Evolutionary conservation across 2,329 filamentous ascomycete genomes (phyloP).

Genomic region (Microcera coccophila): DNA sequence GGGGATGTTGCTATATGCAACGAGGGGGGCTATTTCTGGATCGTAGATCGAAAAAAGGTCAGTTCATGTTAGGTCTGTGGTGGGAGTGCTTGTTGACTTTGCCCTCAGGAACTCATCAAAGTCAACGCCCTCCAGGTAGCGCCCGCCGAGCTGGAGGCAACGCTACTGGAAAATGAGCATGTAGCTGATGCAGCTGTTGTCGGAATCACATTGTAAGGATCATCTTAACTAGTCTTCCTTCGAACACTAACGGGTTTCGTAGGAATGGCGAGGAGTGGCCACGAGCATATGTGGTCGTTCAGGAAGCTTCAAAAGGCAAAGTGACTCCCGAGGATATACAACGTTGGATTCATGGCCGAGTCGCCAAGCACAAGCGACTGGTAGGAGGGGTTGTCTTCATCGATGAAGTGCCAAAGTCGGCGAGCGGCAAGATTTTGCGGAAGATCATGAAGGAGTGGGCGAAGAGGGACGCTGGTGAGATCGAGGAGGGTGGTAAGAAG

Average conservation of each 20-base stretch:
- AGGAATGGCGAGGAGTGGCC: constrained; percentile 48
- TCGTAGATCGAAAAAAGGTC: constrained; percentile 47
- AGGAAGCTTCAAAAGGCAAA: constrained; percentile 41
- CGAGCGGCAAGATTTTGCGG: constrained; percentile 56
- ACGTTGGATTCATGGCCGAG: constrained; percentile 41
- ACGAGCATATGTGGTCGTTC: constrained; percentile 49
- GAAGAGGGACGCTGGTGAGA: constrained; percentile 44
- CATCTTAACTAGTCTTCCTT: too few species aligned
- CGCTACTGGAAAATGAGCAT: constrained; percentile 48
- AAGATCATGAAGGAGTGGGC: constrained; percentile 56
- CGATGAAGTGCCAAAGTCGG: constrained; percentile 53
- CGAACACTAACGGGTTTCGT: constrained; percentile 2
- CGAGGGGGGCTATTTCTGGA: constrained; percentile 44
- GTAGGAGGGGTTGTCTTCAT: constrained; percentile 52
- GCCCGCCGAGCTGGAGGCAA: constrained; percentile 54
- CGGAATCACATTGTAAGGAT: constrained; percentile 47
- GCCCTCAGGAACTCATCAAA: constrained; percentile 52
- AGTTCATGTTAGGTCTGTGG: too few species aligned
- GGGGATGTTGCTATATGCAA: constrained; percentile 54
- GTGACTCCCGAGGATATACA: constrained; percentile 52
- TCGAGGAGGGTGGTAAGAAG: constrained; percentile 24
- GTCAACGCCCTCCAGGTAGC: constrained; percentile 58
- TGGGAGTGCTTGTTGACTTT: too few species aligned
- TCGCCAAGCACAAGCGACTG: constrained; percentile 51
- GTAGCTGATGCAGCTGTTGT: constrained; percentile 54